Base-by-base conservation (phyloP, 2,329 filamentous ascomycete genomes). In the Coniochaeta sp. region DNA sequence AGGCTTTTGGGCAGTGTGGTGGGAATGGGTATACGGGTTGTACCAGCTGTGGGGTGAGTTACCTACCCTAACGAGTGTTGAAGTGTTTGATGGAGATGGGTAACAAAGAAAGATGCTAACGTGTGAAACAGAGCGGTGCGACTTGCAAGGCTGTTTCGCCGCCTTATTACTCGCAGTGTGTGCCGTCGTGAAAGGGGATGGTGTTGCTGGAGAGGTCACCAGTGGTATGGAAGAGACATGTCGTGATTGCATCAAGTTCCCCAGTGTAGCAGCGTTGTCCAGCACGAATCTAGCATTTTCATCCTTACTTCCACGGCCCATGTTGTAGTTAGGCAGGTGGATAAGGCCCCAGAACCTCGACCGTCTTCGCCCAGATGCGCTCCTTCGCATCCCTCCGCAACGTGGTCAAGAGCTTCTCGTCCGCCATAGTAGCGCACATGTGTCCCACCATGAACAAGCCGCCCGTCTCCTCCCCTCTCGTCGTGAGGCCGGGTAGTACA, bases 371-470 rank as follows among this genome's bases (percentile, higher is more conserved):
- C 65, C 66, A 68, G 28, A 70, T 48, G 52, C 59, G 65, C 6
- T 32, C 54, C 55, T 53, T 53, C 1, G 62, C 62, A 42, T 60
- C 61, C 49, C 65, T 61, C 40, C 67, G 60, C 30, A 70, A 60
- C 9, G 42, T 2, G 26, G 50, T 6, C 38, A 70, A 38, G 2
- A 54, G 57, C 55, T 64, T 66, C 18, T 55, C 56, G 57, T 70
- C 68, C 4, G 58, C 57, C 14, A 60, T 64, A 50, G 57, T 66
- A 31, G 67, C 55, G 38, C 65, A 63, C 55, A 62, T 67, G 28
- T 59, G 61, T 46, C 60, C 63, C 28, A 68, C 63, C 3, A 70
- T 58, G 55, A 67, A 70, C 10, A 70, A 47, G 4, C 67, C 66
- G 38, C 30, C 42, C 10, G 18, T 48, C 45, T 53, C 22, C 27